phyloP scores from a whole-genome alignment of 2,329 filamentous ascomycete genomes.

The Claviceps maximensis region DNA sequence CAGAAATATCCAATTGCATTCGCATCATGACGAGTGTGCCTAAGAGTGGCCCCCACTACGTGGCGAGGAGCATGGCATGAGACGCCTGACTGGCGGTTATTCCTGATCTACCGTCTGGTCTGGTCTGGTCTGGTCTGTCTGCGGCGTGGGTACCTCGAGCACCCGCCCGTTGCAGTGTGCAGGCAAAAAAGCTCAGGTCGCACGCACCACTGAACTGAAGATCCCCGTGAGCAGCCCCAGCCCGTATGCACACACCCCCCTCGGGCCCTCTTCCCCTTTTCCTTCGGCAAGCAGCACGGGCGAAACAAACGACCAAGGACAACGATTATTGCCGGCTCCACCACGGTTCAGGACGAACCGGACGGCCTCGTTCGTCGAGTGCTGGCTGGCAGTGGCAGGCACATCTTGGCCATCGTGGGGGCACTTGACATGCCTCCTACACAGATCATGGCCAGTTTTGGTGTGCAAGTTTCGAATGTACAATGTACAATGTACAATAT shows the following conservation, averaged over 20 bases:
- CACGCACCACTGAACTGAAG: too few species aligned
- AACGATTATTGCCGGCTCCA: slow-evolving; percentile 2
- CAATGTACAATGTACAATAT: too few species aligned
- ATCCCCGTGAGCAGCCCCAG: too few species aligned
- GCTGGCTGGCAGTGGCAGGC: neutral
- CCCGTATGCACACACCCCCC: neutral
- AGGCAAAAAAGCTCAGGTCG: too few species aligned
- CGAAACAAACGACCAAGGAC: neutral
- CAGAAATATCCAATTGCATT: too few species aligned
- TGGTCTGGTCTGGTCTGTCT: neutral
- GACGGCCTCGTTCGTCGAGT: slow-evolving; percentile 3
- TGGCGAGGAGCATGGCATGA: neutral
- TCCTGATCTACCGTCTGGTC: neutral
- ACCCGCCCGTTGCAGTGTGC: too few species aligned
- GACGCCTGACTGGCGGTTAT: neutral
- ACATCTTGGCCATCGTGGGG: too few species aligned
- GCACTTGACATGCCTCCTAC: too few species aligned
- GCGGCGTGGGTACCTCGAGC: neutral
- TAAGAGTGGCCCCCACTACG: neutral
- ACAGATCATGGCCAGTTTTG: too few species aligned
- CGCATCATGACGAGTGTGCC: neutral
- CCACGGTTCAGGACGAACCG: slow-evolving; percentile 4
- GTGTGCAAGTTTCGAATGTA: too few species aligned
- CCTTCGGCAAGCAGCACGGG: neutral
- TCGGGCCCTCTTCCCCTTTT: neutral